A percentile compares a stretch with the other conserved stretches of the same genome.
Evolutionary conservation across 2,329 filamentous ascomycete species (phyloP).

Genomic region (Periconia sp.): DNA sequence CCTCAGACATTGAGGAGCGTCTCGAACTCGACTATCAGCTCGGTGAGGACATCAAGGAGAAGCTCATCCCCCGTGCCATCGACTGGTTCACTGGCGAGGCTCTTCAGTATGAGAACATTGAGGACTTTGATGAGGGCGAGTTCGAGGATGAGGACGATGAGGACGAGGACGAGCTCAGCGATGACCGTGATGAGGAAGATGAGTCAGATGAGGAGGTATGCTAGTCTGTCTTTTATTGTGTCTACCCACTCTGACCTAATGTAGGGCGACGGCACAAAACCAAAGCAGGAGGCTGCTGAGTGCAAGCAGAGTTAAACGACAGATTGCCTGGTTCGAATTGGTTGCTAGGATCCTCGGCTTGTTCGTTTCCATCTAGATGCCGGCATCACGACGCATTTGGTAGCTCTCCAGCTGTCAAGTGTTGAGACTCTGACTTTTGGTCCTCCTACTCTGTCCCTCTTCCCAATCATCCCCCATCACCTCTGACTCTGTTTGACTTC

Average conservation of each 20-base stretch:
- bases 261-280: slow-evolving; percentile 51
- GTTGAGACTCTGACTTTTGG: slow-evolving; percentile 13
- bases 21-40: slow-evolving; percentile 98
- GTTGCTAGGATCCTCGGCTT: slow-evolving; percentile 29
- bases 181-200: slow-evolving; percentile 77
- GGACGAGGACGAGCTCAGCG: slow-evolving; percentile 83
- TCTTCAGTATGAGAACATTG: slow-evolving; percentile 92
- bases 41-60: slow-evolving; percentile 99
- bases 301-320: slow-evolving; percentile 51
- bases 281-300: slow-evolving; percentile 53
- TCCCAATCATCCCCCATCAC: slow-evolving; percentile 12
- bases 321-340: slow-evolving; percentile 14
- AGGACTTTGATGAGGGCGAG: slow-evolving; percentile 81
- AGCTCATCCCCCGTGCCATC: slow-evolving; percentile 96
- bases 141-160: slow-evolving; percentile 93
- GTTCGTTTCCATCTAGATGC: slow-evolving; percentile 38
- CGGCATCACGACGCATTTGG: slow-evolving; percentile 33
- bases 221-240: too few species aligned
- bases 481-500: too few species aligned
- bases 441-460: slow-evolving; percentile 7
- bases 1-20: slow-evolving; percentile 93
- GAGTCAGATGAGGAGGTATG: slow-evolving; percentile 51
- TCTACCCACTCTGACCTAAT: neutral
- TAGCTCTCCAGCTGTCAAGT: slow-evolving; percentile 21
- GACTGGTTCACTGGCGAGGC: slow-evolving; percentile 99